These are phyloP conservation scores for Gynandropsis gynandra DNA, from an alignment of 345 rosid species.

Conservation along the genomic window DNA sequence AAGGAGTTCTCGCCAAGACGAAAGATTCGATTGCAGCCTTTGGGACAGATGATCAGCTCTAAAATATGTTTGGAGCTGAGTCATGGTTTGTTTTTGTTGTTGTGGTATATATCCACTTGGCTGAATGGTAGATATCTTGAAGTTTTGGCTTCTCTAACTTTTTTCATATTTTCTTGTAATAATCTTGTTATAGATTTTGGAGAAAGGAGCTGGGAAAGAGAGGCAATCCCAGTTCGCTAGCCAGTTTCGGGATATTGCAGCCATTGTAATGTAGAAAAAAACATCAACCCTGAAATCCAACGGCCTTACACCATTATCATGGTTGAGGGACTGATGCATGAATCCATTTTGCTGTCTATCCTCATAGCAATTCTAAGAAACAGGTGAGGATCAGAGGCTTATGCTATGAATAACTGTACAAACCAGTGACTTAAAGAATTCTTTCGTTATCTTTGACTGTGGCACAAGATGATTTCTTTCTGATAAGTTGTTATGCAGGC, in stretches of 20 bases:
- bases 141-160: neutral
- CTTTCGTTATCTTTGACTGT: neutral
- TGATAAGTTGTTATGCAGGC: constrained; percentile 41
- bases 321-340: constrained; percentile 93
- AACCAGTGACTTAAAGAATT: neutral
- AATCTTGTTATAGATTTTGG: constrained; percentile 49
- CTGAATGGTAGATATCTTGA: neutral
- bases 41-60: constrained; percentile 75
- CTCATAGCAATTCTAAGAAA: constrained; percentile 80
- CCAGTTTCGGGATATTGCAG: constrained; percentile 94
- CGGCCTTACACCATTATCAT: constrained; percentile 92
- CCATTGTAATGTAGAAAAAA: constrained; percentile 96
- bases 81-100: neutral
- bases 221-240: constrained; percentile 81
- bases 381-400: constrained; percentile 49
- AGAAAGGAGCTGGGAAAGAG: constrained; percentile 97
- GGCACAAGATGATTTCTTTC: too few species aligned
- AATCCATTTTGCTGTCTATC: constrained; percentile 92
- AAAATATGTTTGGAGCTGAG: constrained; percentile 70
- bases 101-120: neutral
- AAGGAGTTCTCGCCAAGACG: constrained; percentile 90
- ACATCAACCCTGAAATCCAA: constrained; percentile 79
- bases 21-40: constrained; percentile 59
- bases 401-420: neutral
- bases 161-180: neutral